phyloP scores from a whole-genome alignment of 768 basidiomycete species.

The Leccinum imitatum region DNA sequence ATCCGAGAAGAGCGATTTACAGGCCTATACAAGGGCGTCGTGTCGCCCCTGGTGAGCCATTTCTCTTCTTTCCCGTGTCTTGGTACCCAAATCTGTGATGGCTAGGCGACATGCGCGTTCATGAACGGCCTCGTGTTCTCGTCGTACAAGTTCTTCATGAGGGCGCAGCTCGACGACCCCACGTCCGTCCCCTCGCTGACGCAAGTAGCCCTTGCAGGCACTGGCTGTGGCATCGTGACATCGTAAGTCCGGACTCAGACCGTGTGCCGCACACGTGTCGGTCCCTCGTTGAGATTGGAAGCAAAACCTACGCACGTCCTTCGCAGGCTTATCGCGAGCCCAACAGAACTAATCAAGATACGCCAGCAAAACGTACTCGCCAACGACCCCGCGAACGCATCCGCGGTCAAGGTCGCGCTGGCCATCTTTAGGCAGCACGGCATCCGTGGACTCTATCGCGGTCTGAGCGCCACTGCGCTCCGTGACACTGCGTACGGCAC shows the following conservation, averaged over 20 bases:
- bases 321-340: slow-evolving; percentile 69
- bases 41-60: slow-evolving; percentile 70
- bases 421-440: slow-evolving; percentile 58
- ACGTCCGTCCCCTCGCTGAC: slow-evolving; percentile 57
- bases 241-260: slow-evolving; percentile 50
- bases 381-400: slow-evolving; percentile 36
- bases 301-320: not conserved
- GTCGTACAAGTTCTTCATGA: slow-evolving; percentile 78
- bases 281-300: not conserved
- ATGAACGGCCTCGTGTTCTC: slow-evolving; percentile 89
- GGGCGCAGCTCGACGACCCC: slow-evolving; percentile 52
- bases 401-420: slow-evolving; percentile 52
- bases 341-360: slow-evolving; percentile 88
- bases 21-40: slow-evolving; percentile 74
- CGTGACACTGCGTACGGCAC: slow-evolving; percentile 83
- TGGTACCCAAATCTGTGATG: not conserved
- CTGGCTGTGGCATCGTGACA: slow-evolving; percentile 74
- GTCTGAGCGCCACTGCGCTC: slow-evolving; percentile 67
- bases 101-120: slow-evolving; percentile 64
- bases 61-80: not conserved
- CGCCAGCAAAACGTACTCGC: slow-evolving; percentile 62
- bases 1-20: slow-evolving; percentile 64
- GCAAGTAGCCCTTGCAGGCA: slow-evolving; percentile 77
- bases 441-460: slow-evolving; percentile 71
- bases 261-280: slow-evolving; percentile 4